Percentiles rank a stretch among this genome's conserved stretches.
These are phyloP conservation scores for Calocera viscosa DNA, from an alignment of 768 basidiomycete species.

Conservation along the genomic window DNA sequence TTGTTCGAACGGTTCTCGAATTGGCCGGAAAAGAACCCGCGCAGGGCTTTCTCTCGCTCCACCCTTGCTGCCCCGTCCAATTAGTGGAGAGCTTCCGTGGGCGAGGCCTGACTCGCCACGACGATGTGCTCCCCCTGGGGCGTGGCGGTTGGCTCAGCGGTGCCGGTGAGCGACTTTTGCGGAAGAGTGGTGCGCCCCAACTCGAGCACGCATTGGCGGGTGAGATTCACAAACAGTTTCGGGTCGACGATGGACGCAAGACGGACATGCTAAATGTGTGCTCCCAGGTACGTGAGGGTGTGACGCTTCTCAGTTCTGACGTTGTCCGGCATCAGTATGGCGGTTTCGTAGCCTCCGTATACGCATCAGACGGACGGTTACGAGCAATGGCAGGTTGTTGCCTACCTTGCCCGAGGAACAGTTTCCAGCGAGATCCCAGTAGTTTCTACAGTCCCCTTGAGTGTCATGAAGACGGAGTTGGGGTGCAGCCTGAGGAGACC, in stretches of 20 bases:
- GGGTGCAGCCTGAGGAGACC: slow-evolving; percentile 78
- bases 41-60: slow-evolving; percentile 31
- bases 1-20: slow-evolving; percentile 94
- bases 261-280: slow-evolving; percentile 77
- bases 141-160: not conserved
- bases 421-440: slow-evolving; percentile 95
- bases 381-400: slow-evolving; percentile 8
- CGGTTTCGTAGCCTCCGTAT: slow-evolving; percentile 72
- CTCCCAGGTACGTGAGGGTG: slow-evolving; percentile 69
- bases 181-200: slow-evolving; percentile 39
- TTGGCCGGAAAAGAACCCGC: slow-evolving; percentile 92
- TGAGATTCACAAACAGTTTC: slow-evolving; percentile 79
- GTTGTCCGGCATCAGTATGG: slow-evolving; percentile 83
- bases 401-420: slow-evolving; percentile 73
- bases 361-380: not conserved
- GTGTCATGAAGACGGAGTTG: slow-evolving; percentile 79
- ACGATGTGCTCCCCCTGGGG: slow-evolving; percentile 18
- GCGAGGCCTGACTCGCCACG: slow-evolving; percentile 19
- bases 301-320: slow-evolving; percentile 85
- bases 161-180: not conserved
- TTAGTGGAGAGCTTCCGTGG: slow-evolving; percentile 18
- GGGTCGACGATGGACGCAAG: slow-evolving; percentile 95
- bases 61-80: not conserved
- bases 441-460: slow-evolving; percentile 93
- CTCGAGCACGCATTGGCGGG: slow-evolving; percentile 58